phyloP scores from a whole-genome alignment of 2,329 filamentous ascomycete species.

The Aureobasidium sp. region DNA sequence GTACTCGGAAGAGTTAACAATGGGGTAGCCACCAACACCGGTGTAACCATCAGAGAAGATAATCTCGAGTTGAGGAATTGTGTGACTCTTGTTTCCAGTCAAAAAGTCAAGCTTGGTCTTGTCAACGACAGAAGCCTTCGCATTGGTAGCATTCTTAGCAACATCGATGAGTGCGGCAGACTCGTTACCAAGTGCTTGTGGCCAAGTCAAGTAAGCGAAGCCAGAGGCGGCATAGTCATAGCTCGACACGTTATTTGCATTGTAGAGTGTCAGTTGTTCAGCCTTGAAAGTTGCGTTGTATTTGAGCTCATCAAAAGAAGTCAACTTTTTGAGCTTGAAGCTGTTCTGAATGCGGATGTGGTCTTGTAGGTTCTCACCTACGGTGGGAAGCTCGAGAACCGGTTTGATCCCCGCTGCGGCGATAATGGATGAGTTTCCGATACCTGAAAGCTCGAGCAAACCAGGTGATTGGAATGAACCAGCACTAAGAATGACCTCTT shows the following conservation, averaged over 20 bases:
- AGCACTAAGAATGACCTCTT: conserved; percentile 48
- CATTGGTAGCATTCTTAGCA: conserved; percentile 28
- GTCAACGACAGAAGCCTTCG: conserved; percentile 27
- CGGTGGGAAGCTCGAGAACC: conserved; percentile 32
- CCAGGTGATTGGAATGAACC: conserved; percentile 51
- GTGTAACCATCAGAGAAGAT: conserved; percentile 21
- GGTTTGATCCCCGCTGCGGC: conserved; percentile 34
- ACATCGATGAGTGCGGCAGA: conserved; percentile 26
- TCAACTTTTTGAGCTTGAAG: conserved; percentile 26
- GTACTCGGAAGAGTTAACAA: not conserved
- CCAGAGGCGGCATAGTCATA: conserved; percentile 22
- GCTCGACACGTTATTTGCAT: conserved; percentile 20
- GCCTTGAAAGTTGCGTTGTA: conserved; percentile 18
- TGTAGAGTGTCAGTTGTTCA: conserved; percentile 17
- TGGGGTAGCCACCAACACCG: conserved; percentile 30
- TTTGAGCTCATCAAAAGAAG: conserved; percentile 16
- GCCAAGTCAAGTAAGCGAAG: conserved; percentile 33
- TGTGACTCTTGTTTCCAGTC: not conserved
- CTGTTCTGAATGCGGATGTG: conserved; percentile 28
- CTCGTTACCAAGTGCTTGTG: conserved; percentile 30
- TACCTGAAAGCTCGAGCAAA: conserved; percentile 52
- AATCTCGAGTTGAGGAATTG: conserved; percentile 23
- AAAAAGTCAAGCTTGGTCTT: conserved; percentile 16
- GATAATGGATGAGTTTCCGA: conserved; percentile 40
- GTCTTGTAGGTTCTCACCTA: conserved; percentile 46